Conservation (phyloP, 371 early-diverging fungal genomes). For the Rhizopus delemar region DNA sequence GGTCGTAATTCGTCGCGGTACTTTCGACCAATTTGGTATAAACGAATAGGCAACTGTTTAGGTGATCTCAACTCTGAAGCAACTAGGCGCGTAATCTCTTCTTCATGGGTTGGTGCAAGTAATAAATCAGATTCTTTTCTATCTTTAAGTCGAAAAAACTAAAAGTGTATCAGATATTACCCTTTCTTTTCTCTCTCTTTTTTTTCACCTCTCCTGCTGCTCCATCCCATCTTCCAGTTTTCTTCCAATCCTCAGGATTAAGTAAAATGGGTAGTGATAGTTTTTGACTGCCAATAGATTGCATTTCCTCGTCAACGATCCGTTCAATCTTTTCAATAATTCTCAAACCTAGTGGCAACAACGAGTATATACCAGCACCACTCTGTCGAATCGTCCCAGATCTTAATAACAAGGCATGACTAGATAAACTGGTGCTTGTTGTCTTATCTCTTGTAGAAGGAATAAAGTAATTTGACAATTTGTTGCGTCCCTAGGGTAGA, state of each 20-base stretch:
- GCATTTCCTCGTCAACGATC: conserved; percentile 83
- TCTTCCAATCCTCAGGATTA: conserved; percentile 72
- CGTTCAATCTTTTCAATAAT: conserved; percentile 71
- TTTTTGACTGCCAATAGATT: conserved; percentile 72
- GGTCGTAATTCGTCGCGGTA: conserved; percentile 86
- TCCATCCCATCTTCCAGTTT: conserved; percentile 77
- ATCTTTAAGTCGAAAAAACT: conserved; percentile 81
- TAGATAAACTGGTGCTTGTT: conserved; percentile 9
- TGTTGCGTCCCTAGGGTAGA: conserved; percentile 37
- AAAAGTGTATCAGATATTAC: background rate
- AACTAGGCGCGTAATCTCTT: conserved; percentile 83
- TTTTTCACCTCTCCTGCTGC: conserved; percentile 64
- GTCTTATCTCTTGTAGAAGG: conserved; percentile 27
- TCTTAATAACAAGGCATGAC: conserved; percentile 19
- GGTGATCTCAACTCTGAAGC: conserved; percentile 66
- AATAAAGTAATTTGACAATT: conserved; percentile 46
- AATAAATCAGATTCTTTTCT: conserved; percentile 71
- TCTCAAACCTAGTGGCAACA: conserved; percentile 79
- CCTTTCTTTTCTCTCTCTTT: background rate
- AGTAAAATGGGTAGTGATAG: conserved; percentile 72
- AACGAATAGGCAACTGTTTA: conserved; percentile 77
- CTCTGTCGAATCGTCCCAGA: conserved; percentile 67
- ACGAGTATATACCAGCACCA: conserved; percentile 78
- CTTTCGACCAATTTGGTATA: conserved; percentile 90
- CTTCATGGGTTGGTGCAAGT: conserved; percentile 91